phyloP scores from a whole-genome alignment of 2,329 filamentous ascomycete species.

The Samsoniella hepiali region DNA sequence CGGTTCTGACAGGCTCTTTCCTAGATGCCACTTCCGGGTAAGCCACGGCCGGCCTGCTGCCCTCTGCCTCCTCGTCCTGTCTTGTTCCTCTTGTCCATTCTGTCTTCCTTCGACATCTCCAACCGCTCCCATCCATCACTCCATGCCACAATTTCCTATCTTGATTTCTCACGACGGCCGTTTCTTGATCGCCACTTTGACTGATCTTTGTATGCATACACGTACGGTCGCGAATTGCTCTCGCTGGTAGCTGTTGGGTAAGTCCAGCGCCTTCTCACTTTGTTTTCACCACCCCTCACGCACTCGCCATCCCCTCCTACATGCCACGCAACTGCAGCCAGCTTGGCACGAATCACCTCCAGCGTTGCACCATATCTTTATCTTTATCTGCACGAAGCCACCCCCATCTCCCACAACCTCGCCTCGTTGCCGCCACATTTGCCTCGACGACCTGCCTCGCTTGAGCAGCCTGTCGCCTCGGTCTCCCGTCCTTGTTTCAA shows the following conservation, averaged over 20 bases:
- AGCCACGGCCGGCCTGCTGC: not conserved
- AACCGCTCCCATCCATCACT: constrained; percentile 10
- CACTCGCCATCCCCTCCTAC: not conserved
- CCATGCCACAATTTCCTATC: constrained; percentile 14
- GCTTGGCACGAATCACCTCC: not conserved
- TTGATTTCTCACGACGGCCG: constrained; percentile 11
- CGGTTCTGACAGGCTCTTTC: not conserved
- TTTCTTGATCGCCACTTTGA: constrained; percentile 18
- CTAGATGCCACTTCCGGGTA: not conserved
- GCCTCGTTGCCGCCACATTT: not conserved
- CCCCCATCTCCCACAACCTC: not conserved
- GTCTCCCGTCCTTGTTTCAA: not conserved
- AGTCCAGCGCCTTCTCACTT: constrained; percentile 17
- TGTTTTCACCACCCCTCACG: constrained; percentile 8
- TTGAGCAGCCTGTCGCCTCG: not conserved
- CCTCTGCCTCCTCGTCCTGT: not conserved
- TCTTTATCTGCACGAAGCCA: not conserved
- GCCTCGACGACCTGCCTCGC: constrained; percentile 9
- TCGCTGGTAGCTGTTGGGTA: constrained; percentile 26
- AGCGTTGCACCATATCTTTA: not conserved
- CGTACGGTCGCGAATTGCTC: constrained; percentile 32
- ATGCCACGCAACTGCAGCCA: not conserved
- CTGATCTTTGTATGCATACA: constrained; percentile 38
- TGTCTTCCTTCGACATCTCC: constrained; percentile 12
- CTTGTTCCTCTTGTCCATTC: not conserved